Evolutionary conservation across 495 filamentous ascomycete genomes (phyloP).

Genomic region (Aspergillus affinis): DNA sequence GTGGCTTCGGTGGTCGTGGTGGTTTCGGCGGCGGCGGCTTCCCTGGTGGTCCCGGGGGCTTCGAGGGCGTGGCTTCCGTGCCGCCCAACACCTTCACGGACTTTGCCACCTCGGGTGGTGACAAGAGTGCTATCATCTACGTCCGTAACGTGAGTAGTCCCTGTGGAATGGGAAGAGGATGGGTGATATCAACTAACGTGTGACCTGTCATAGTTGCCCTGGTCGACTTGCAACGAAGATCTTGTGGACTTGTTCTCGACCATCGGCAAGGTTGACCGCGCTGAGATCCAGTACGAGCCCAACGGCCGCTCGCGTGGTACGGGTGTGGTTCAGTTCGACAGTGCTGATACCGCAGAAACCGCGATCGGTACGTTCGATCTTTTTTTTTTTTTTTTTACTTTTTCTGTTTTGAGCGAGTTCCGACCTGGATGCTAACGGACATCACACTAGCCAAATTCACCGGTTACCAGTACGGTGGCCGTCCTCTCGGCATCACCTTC

Average conservation of each 20-base stretch:
- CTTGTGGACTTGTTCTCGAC: slow-evolving; percentile 94
- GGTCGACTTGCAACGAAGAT: slow-evolving; percentile 98
- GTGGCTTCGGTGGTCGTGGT: slow-evolving; percentile 54
- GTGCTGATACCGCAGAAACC: slow-evolving; percentile 79
- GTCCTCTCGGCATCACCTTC: slow-evolving; percentile 86
- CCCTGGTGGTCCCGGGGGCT: slow-evolving; percentile 40
- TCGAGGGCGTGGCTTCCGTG: slow-evolving; percentile 34
- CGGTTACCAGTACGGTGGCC: slow-evolving; percentile 94
- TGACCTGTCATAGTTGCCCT: slow-evolving; percentile 68
- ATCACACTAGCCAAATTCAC: slow-evolving; percentile 76
- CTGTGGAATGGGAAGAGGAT: too few species aligned
- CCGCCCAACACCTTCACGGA: slow-evolving; percentile 97
- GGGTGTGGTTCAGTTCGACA: slow-evolving; percentile 92
- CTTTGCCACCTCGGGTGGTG: slow-evolving; percentile 82
- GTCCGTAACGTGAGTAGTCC: slow-evolving; percentile 85
- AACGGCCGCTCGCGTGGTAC: slow-evolving; percentile 94
- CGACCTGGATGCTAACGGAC: slow-evolving; percentile 15
- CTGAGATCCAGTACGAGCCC: slow-evolving; percentile 97
- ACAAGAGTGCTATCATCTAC: slow-evolving; percentile 81
- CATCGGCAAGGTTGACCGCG: slow-evolving; percentile 95
- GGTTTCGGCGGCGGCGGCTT: slow-evolving; percentile 47
- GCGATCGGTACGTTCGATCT: slow-evolving; percentile 65
- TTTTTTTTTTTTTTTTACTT: too few species aligned
- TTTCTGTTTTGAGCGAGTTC: background rate
- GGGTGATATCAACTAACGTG: background rate